These are phyloP conservation scores for Apiotrichum veenhuisii DNA, from an alignment of 1,284 basidiomycete genomes.

Conservation along the genomic window DNA sequence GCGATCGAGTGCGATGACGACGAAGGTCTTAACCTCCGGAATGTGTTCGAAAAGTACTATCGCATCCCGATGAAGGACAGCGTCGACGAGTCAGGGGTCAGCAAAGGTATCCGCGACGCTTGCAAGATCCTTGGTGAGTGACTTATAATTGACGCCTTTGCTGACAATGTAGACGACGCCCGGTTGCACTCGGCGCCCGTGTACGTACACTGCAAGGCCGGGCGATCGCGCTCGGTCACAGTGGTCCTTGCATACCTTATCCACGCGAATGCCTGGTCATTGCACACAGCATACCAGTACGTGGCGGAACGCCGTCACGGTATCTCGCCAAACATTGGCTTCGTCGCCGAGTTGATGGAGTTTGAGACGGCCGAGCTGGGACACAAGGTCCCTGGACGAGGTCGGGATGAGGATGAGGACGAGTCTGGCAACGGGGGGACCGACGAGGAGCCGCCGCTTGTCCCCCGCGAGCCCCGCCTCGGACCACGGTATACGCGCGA, in stretches of 20 bases:
- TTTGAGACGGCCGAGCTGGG: constrained; percentile 88
- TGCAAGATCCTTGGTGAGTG: constrained; percentile 77
- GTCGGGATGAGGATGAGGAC: constrained; percentile 13
- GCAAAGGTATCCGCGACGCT: constrained; percentile 73
- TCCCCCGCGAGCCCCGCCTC: constrained; percentile 43
- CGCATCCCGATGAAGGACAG: constrained; percentile 90
- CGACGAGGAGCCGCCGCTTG: constrained; percentile 11
- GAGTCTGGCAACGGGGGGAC: constrained; percentile 8
- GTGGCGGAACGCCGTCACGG: constrained; percentile 84
- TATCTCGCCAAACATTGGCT: constrained; percentile 97
- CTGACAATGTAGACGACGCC: constrained; percentile 68
- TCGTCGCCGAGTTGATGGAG: constrained; percentile 93
- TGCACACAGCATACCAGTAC: constrained; percentile 83
- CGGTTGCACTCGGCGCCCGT: constrained; percentile 78
- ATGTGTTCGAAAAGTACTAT: constrained; percentile 73
- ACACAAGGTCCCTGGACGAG: constrained; percentile 58
- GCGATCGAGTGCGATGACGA: constrained; percentile 85
- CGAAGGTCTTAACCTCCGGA: constrained; percentile 62
- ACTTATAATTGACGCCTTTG: neutral
- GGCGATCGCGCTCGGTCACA: constrained; percentile 93
- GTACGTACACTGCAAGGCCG: constrained; percentile 95
- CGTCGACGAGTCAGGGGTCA: constrained; percentile 87
- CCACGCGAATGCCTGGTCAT: constrained; percentile 91
- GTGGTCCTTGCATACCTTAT: constrained; percentile 97
- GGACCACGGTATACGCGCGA: constrained; percentile 62